phyloP scores from a whole-genome alignment of 106 monocot genomes.

The Posidonia australis region DNA sequence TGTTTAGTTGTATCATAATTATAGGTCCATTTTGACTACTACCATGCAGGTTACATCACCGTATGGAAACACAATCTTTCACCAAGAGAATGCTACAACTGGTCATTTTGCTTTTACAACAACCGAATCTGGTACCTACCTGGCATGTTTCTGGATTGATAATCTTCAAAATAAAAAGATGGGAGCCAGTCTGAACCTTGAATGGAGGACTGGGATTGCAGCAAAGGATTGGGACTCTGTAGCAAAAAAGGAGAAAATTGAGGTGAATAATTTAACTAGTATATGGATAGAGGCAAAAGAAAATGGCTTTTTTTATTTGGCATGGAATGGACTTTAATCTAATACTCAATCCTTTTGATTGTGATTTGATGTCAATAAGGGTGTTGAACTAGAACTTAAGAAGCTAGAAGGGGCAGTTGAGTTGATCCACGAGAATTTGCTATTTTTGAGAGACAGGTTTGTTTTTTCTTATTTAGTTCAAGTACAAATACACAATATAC shows the following conservation, averaged over 20 bases:
- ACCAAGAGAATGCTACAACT: conserved; percentile 44
- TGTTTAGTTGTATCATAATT: background rate
- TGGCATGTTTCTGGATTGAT: conserved; percentile 74
- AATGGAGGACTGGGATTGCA: conserved; percentile 77
- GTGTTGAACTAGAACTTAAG: conserved; percentile 72
- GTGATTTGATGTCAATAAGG: conserved; percentile 21
- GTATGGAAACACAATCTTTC: conserved; percentile 74
- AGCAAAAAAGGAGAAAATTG: conserved; percentile 84
- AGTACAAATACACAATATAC: background rate
- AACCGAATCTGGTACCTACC: conserved; percentile 77
- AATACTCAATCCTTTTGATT: conserved; percentile 35
- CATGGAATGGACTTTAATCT: conserved; percentile 26
- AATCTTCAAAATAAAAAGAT: conserved; percentile 24
- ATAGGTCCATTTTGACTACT: background rate
- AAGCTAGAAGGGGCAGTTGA: conserved; percentile 69
- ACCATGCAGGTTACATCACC: conserved; percentile 73
- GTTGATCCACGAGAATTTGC: conserved; percentile 74
- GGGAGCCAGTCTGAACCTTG: conserved; percentile 52
- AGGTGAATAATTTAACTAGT: conserved; percentile 27
- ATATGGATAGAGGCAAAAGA: background rate
- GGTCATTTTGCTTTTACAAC: conserved; percentile 91
- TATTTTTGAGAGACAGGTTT: conserved; percentile 60
- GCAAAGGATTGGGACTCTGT: conserved; percentile 91
- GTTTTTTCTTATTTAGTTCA: background rate
- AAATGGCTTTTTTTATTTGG: background rate